A percentile compares a stretch with the other conserved stretches of the same genome.
Conservation (phyloP, 1,284 basidiomycete genomes). For the Cystobasidium slooffiae region DNA sequence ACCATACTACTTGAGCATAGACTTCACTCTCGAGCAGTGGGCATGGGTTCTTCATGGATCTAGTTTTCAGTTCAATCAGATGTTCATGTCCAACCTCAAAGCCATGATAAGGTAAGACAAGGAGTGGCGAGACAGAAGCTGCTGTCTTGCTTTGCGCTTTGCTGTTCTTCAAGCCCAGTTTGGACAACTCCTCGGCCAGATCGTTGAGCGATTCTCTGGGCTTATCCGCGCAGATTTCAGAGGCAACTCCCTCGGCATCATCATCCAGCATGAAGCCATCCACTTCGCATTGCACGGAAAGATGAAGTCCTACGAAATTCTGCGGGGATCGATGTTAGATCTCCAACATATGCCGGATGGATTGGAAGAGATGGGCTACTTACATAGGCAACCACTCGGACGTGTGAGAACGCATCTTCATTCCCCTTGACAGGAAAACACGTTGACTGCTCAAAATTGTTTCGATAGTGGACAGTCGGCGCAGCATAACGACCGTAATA, state of each 20-base stretch:
- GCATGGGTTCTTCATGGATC: neutral
- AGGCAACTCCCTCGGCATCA: neutral
- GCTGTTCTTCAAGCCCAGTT: neutral
- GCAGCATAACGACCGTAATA: neutral
- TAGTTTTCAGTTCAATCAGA: slow-evolving; percentile 1
- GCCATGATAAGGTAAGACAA: neutral
- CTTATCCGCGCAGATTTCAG: neutral
- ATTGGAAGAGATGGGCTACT: neutral
- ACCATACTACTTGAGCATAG: slow-evolving; percentile 9
- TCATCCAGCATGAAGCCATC: neutral
- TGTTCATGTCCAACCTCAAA: neutral
- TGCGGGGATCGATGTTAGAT: neutral
- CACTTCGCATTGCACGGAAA: neutral
- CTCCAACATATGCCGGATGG: neutral
- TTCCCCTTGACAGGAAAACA: neutral
- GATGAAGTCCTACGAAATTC: neutral
- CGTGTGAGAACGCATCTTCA: neutral
- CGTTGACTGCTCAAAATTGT: neutral
- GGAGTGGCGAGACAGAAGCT: neutral
- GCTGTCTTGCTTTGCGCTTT: neutral
- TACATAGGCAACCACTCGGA: neutral
- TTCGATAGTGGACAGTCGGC: neutral
- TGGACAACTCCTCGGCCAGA: neutral
- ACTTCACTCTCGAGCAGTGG: neutral
- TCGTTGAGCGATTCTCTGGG: neutral